A percentile compares a stretch with the other conserved stretches of the same genome.
phyloP scores from a whole-genome alignment of 352 stramenopile genomes.

The Phytophthora sojae region DNA sequence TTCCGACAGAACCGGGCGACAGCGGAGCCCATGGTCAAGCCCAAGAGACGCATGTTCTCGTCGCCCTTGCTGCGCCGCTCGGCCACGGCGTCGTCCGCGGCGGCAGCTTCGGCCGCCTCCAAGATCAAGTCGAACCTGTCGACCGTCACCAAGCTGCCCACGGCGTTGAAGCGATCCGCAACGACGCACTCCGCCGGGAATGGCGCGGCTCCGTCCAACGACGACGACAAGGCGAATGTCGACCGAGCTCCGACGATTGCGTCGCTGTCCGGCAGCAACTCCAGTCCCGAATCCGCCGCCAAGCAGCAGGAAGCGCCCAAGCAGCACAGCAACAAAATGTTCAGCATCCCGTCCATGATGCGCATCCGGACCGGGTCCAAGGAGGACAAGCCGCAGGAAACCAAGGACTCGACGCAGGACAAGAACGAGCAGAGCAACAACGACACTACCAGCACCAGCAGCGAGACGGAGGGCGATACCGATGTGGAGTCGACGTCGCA shows the following conservation, averaged over 20 bases:
- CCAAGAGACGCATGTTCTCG: constrained; percentile 52
- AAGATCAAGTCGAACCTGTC: constrained; percentile 46
- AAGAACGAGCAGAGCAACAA: constrained; percentile 17
- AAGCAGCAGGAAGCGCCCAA: constrained; percentile 4
- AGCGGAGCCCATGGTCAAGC: constrained; percentile 27
- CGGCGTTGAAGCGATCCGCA: constrained; percentile 28
- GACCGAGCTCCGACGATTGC: constrained; percentile 9
- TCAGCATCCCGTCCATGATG: constrained; percentile 44
- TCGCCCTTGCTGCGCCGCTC: constrained; percentile 43
- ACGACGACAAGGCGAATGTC: constrained; percentile 15
- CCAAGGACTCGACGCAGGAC: constrained; percentile 19
- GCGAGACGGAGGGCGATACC: constrained; percentile 17
- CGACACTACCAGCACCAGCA: constrained; percentile 1
- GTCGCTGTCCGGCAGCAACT: constrained; percentile 12
- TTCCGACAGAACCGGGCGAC: constrained; percentile 11
- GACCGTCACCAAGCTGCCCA: constrained; percentile 44
- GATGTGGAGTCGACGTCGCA: constrained; percentile 4
- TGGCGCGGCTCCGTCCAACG: not conserved
- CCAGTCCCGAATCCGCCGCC: constrained; percentile 29
- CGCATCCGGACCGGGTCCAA: constrained; percentile 29
- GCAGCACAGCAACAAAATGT: constrained; percentile 17
- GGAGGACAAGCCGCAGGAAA: constrained; percentile 31
- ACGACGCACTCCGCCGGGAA: not conserved
- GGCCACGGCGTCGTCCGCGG: constrained; percentile 46
- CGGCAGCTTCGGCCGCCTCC: constrained; percentile 39